These are phyloP conservation scores for Panaeolus papilionaceus DNA, from an alignment of 768 basidiomycete species.

Conservation along the genomic window DNA sequence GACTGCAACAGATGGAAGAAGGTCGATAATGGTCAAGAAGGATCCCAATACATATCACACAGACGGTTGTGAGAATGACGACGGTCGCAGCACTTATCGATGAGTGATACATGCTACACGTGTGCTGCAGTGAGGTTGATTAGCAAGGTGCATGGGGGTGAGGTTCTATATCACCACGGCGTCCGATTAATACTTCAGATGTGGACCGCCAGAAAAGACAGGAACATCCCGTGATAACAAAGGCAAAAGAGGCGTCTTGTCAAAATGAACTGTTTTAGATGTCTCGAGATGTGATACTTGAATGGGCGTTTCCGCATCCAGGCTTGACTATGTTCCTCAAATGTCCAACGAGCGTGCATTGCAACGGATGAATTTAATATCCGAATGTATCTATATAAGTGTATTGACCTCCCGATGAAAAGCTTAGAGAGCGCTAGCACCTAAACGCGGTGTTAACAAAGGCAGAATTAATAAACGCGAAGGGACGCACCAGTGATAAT, in stretches of 20 bases:
- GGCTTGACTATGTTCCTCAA: background rate
- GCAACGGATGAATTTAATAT: conserved; percentile 12
- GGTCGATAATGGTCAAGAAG: no score
- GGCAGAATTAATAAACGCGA: background rate
- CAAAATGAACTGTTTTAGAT: background rate
- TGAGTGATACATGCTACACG: background rate
- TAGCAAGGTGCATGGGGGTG: background rate
- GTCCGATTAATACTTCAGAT: background rate
- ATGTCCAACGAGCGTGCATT: conserved; percentile 12
- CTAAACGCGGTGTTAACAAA: conserved; percentile 27
- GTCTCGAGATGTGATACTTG: background rate
- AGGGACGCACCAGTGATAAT: conserved; percentile 82
- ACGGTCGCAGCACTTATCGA: conserved; percentile 2
- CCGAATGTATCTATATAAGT: conserved; percentile 12
- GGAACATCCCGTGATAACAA: background rate
- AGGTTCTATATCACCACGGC: background rate
- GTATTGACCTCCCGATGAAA: conserved; percentile 7
- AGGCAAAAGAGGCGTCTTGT: background rate
- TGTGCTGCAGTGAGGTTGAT: background rate
- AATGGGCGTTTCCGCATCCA: background rate
- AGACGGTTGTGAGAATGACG: background rate
- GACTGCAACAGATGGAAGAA: background rate
- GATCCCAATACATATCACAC: no score
- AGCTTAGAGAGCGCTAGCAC: conserved; percentile 52
- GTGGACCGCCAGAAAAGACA: background rate